A percentile compares a stretch with the other conserved stretches of the same genome.
These are phyloP conservation scores for Onygenales sp. DNA, from an alignment of 2,329 filamentous ascomycete genomes.

Conservation along the genomic window DNA sequence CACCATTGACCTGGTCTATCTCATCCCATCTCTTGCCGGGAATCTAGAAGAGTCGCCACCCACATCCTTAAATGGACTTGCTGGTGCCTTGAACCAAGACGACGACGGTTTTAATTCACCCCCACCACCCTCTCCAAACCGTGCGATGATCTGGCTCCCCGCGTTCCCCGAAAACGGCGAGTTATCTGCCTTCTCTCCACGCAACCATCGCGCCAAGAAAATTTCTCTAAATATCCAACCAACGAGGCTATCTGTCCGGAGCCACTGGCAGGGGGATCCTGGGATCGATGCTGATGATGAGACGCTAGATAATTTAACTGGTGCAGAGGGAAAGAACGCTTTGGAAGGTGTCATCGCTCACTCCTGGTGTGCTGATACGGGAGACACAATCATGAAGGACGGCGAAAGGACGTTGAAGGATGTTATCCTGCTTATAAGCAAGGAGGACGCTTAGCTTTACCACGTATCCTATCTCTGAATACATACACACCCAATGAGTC, in stretches of 20 bases:
- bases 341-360: background rate
- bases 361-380: background rate
- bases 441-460: background rate
- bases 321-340: background rate
- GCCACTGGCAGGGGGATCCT: background rate
- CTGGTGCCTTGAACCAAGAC: background rate
- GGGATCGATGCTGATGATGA: background rate
- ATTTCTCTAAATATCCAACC: slow-evolving; percentile 22
- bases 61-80: background rate
- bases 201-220: slow-evolving; percentile 19
- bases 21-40: slow-evolving; percentile 16
- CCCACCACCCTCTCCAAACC: background rate
- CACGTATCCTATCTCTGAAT: too few species aligned
- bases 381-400: background rate
- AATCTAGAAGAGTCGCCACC: background rate
- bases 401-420: background rate
- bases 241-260: slow-evolving; percentile 16
- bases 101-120: background rate
- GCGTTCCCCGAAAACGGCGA: slow-evolving; percentile 28
- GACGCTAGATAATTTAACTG: background rate
- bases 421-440: background rate
- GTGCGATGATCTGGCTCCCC: slow-evolving; percentile 8
- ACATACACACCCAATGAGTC: too few species aligned
- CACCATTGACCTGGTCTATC: slow-evolving; percentile 28
- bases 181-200: slow-evolving; percentile 15